Percentiles rank a stretch among this genome's conserved stretches.
phyloP scores from a whole-genome alignment of 768 basidiomycete genomes.

The Tulasnella sp. region DNA sequence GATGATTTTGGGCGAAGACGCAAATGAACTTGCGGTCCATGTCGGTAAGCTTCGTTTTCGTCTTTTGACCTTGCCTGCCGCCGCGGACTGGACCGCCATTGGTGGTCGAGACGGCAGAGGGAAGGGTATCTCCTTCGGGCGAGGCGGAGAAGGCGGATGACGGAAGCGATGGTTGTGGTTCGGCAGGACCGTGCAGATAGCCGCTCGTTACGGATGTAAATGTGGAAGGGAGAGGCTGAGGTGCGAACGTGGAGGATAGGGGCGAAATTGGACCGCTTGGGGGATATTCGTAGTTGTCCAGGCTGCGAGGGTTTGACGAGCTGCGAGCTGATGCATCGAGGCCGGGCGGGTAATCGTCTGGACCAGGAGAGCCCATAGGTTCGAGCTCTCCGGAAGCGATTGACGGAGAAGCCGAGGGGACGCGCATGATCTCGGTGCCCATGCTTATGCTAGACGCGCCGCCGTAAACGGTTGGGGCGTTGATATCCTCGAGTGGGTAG shows the following conservation, averaged over 20 bases:
- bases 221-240: slow-evolving; percentile 19
- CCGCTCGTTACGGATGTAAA: slow-evolving; percentile 19
- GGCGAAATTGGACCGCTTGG: slow-evolving; percentile 26
- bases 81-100: slow-evolving; percentile 3
- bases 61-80: slow-evolving; percentile 25
- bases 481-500: slow-evolving; percentile 9
- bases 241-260: slow-evolving; percentile 18
- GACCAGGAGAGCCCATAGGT: slow-evolving; percentile 19
- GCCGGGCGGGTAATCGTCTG: slow-evolving; percentile 16
- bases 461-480: slow-evolving; percentile 12
- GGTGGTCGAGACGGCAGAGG: slow-evolving; percentile 10
- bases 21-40: slow-evolving; percentile 75
- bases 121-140: not conserved
- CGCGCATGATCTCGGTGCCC: slow-evolving; percentile 25
- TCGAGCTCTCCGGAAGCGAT: slow-evolving; percentile 25
- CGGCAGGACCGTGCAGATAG: slow-evolving; percentile 14
- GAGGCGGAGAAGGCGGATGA: not conserved
- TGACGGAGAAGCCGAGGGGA: slow-evolving; percentile 27
- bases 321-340: slow-evolving; percentile 14
- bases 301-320: slow-evolving; percentile 23
- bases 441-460: slow-evolving; percentile 7
- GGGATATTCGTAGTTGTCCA: slow-evolving; percentile 18
- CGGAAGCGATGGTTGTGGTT: not conserved
- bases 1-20: slow-evolving; percentile 57
- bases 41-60: slow-evolving; percentile 52